Base-by-base conservation (phyloP, 2,329 filamentous ascomycete species). In the Talaromyces sp. region DNA sequence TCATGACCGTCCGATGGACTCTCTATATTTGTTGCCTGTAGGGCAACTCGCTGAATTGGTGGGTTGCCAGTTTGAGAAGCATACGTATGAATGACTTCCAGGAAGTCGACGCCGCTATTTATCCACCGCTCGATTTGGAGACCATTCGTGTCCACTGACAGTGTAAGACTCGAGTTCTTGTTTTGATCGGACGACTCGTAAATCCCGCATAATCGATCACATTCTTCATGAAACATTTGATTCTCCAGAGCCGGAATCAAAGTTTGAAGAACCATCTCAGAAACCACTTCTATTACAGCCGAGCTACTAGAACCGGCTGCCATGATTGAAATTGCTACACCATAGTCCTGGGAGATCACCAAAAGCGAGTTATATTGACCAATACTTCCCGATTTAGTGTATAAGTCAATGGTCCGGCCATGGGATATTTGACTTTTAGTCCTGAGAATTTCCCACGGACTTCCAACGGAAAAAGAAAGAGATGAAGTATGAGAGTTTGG, bases 381-480 rank as follows among this genome's bases (percentile, higher is more conserved):
- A 3, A 75, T 35, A 13, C 74, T 70, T 3, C 73, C 73, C 14
- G 66, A 50, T 59, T 75, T 75, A 6, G 68, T 69, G 59, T 73
- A 74, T 6, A 67, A n/a, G 69, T 73, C 70, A 7, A 73, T 66
- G 3, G 58, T 35, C 2, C 72, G 68, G 41, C 57, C 57, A 7
- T 64, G 41, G 39, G 70, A 68, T 10, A 68, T 68, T 19, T 67
- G 59, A 47, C 16, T 54, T 19, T 54, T 39, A 8, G 50, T n/a
- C 22, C 60, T 50, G 13, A 27, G 24, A 14, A 82, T 76, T 14
- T 81, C 81, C 81, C 81, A 83, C 0, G 82, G 82, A 33, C 76
- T 76, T 7, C 80, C 78, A 1, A 82, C 72, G 1, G 76, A 74
- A 11, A 77, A 75, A 45, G 70, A 66, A 0, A 79, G 68, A 37